Percentiles rank a stretch among this genome's conserved stretches.
Conservation (phyloP, 2,329 filamentous ascomycete genomes). For the Thielaviopsis populi region DNA sequence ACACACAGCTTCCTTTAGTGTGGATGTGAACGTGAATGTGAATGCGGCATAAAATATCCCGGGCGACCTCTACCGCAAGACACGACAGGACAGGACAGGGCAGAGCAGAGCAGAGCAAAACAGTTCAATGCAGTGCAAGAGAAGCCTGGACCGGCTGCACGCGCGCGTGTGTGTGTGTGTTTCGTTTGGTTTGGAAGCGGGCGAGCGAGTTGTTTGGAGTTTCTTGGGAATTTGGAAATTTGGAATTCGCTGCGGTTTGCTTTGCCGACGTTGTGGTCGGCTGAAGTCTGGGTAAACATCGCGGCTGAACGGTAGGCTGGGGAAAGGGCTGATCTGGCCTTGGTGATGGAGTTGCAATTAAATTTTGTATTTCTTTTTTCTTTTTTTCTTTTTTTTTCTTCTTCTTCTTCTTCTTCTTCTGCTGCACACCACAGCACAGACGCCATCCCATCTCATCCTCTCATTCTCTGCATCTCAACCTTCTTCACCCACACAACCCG, state of each 20-base stretch:
- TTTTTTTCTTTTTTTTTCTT: neutral
- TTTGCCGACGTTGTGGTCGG: neutral
- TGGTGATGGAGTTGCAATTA: neutral
- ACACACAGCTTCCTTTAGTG: no score
- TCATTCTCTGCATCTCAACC: neutral
- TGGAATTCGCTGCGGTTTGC: no score
- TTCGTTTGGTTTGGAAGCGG: no score
- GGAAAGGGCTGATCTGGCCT: no score
- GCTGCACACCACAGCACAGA: neutral
- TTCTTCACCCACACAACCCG: neutral
- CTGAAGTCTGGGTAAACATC: neutral
- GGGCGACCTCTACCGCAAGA: no score
- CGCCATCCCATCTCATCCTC: neutral
- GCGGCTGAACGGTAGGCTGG: neutral
- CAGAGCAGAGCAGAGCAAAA: neutral
- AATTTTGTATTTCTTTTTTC: neutral
- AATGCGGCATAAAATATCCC: no score
- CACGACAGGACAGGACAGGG: neutral
- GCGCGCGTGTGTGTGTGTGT: no score
- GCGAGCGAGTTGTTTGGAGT: no score
- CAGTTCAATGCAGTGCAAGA: no score
- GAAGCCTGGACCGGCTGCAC: no score
- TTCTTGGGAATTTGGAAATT: neutral
- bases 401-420: neutral
- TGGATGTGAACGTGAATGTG: neutral